Conservation (phyloP, 495 filamentous ascomycete species). For the Oidiodendron maius region DNA sequence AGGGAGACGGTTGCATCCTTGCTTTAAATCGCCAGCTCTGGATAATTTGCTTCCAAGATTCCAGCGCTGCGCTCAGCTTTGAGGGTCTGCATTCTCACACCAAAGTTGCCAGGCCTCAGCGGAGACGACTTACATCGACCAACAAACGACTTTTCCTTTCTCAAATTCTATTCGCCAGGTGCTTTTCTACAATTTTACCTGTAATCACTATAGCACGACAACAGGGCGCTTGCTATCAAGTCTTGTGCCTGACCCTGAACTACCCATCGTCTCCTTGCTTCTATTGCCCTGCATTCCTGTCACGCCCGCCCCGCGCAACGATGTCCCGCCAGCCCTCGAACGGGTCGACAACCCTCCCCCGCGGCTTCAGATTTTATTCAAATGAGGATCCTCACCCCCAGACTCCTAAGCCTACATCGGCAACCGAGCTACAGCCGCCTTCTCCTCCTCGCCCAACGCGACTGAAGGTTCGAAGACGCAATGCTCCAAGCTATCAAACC, state of each 20-base stretch:
- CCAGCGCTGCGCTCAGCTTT: not conserved
- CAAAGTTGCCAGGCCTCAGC: too few relatives aligned
- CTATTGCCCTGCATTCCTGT: not conserved
- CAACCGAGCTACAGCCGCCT: slow-evolving; percentile 11
- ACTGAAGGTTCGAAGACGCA: slow-evolving; percentile 20
- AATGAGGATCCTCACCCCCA: slow-evolving; percentile 10
- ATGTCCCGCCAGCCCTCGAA: slow-evolving; percentile 29
- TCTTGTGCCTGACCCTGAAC: slow-evolving; percentile 12
- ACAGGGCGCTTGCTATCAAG: slow-evolving; percentile 7
- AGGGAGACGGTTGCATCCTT: too few relatives aligned
- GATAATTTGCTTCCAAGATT: not conserved
- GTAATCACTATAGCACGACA: slow-evolving; percentile 6
- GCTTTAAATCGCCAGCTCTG: too few relatives aligned
- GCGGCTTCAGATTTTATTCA: slow-evolving; percentile 31
- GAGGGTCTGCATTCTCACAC: too few relatives aligned
- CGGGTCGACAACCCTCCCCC: slow-evolving; percentile 33
- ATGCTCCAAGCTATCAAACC: slow-evolving; percentile 37
- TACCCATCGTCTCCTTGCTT: not conserved
- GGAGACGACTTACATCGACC: too few relatives aligned
- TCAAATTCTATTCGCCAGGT: slow-evolving; percentile 1
- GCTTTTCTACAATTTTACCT: slow-evolving; percentile 9
- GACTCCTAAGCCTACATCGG: slow-evolving; percentile 18
- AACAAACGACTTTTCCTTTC: slow-evolving; percentile 9
- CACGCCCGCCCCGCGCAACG: not conserved
- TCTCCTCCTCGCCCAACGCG: slow-evolving; percentile 17